A percentile compares a stretch with the other conserved stretches of the same genome.
These are phyloP conservation scores for Talaromyces stipitatus DNA, from an alignment of 495 filamentous ascomycete species.

Conservation along the genomic window DNA sequence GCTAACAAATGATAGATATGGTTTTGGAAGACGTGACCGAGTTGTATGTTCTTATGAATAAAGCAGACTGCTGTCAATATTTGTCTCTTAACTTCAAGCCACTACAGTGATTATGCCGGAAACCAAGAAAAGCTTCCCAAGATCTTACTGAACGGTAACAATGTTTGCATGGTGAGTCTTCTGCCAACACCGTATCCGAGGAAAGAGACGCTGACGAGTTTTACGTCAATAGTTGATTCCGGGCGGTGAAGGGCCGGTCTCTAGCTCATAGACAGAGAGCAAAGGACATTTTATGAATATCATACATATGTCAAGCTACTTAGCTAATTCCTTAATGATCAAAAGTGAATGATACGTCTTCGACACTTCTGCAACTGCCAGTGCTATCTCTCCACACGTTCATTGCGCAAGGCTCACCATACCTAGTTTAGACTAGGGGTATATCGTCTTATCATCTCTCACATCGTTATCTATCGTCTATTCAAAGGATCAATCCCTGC, in stretches of 20 bases:
- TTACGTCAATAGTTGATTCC: constrained; percentile 63
- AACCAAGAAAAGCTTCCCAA: constrained; percentile 80
- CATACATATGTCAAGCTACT: background rate
- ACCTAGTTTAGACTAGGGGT: background rate
- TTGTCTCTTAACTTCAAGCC: constrained; percentile 12
- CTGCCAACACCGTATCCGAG: constrained; percentile 2
- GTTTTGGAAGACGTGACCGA: constrained; percentile 95
- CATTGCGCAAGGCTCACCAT: background rate
- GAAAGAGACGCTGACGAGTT: background rate
- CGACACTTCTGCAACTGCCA: background rate
- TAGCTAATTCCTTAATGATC: background rate
- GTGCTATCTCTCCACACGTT: background rate
- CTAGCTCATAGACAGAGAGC: constrained; percentile 15
- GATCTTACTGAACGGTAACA: constrained; percentile 96
- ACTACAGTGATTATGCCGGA: constrained; percentile 77
- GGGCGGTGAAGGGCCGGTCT: constrained; percentile 68
- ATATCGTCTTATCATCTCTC: background rate
- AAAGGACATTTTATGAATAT: background rate
- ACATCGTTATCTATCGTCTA: background rate
- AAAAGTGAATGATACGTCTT: background rate
- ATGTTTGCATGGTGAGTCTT: constrained; percentile 87
- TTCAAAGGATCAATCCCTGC: background rate
- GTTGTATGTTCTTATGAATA: constrained; percentile 54
- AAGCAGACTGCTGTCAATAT: background rate
- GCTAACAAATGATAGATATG: constrained; percentile 61